Evolutionary conservation across 768 basidiomycete species (phyloP), one percentile per base, ranked within the genome.

Genomic region (Sutorius australiensis): DNA sequence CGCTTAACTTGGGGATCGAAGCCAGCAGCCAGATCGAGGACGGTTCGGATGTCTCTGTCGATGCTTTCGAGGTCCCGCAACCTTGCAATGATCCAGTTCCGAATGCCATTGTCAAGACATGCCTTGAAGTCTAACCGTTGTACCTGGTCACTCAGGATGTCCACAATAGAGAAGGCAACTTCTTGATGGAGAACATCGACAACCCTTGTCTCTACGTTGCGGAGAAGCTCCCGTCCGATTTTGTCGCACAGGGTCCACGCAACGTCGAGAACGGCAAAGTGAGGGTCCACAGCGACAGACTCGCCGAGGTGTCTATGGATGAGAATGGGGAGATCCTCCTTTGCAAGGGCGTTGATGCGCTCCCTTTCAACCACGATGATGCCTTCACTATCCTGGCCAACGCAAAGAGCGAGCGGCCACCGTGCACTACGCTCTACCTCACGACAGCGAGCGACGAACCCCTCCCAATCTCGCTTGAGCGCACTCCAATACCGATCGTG

Each of bases 381-480:
- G 31, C 80, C 78, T 43, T 70, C 67, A 14, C 65, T 67, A 16
- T 61, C 57, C 50, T 69, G 71, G 16, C 70, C 72, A 21, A 76
- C 64, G 37, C 82, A 85, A 33, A 92, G 76, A 14, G 78, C 78
- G 27, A 92, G 78, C 2, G 92, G 92, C 82, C 88, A 87, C 40
- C 89, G 80, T 32, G 87, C 88, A 55, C 83, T 83, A 39, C 89
- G 85, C 71, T 97, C 95, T n/a, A 94, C 77, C 58, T 93, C 92
- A 48, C 89, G 82, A 63, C 92, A 94, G 51, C 91, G 80, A 8
- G 94, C 88, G 55, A 95, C 84, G 62, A 98, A 95, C 3, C 95
- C 93, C 64, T 98, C 89, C 95, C 95, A 98, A 61, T 98, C 94
- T 42, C 89, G 75, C 67, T 91, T 94, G 61, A 97, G 70, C 0